Evolutionary conservation across 2,329 filamentous ascomycete genomes (phyloP).

Genomic region (Aspergillus sp.): DNA sequence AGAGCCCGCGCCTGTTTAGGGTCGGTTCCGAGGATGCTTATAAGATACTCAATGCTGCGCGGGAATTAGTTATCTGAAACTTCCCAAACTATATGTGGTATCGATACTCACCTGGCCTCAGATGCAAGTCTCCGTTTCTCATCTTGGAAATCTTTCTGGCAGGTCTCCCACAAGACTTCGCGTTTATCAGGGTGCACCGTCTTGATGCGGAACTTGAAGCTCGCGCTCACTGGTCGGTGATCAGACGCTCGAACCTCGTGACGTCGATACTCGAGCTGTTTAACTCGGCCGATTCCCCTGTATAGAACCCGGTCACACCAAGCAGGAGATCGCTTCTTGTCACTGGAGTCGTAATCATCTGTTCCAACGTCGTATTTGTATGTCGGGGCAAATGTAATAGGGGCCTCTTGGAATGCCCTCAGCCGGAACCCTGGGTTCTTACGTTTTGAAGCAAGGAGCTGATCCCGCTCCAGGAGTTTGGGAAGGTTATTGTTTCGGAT

Average conservation of each 20-base stretch:
- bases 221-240: constrained; percentile 86
- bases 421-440: constrained; percentile 88
- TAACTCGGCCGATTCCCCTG: constrained; percentile 74
- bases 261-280: constrained; percentile 81
- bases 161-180: constrained; percentile 67
- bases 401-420: constrained; percentile 83
- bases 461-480: constrained; percentile 89
- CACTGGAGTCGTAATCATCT: constrained; percentile 88
- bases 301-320: constrained; percentile 97
- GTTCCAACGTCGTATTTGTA: constrained; percentile 99
- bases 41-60: constrained; percentile 62
- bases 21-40: constrained; percentile 60
- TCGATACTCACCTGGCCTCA: constrained; percentile 66
- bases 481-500: constrained; percentile 76
- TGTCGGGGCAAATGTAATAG: constrained; percentile 89
- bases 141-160: constrained; percentile 71
- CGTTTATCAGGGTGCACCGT: constrained; percentile 69
- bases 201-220: constrained; percentile 82
- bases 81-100: neutral
- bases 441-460: constrained; percentile 82
- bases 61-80: constrained; percentile 7
- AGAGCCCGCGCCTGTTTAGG: constrained; percentile 53
- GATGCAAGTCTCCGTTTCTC: constrained; percentile 67
- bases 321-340: constrained; percentile 90
- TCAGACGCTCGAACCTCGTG: constrained; percentile 91